phyloP scores from a whole-genome alignment of 495 filamentous ascomycete species.

The Cenococcum geophilum region DNA sequence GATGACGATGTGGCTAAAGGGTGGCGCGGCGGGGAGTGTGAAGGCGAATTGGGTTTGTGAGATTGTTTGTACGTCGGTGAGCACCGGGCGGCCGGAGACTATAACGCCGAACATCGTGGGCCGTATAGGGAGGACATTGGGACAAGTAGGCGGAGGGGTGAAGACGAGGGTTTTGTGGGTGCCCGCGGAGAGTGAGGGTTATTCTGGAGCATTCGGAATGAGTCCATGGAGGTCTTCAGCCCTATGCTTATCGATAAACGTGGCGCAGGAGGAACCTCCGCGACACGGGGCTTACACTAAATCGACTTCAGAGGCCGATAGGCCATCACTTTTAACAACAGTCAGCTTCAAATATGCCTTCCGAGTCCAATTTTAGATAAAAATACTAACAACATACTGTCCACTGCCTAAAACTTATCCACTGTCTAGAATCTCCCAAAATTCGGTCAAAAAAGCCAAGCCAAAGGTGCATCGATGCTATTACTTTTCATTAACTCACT shows the following conservation, averaged over 20 bases:
- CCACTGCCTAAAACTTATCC: too few relatives aligned
- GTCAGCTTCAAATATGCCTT: too few relatives aligned
- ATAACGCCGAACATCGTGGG: slow-evolving; percentile 40
- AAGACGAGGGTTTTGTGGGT: neutral
- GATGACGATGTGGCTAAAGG: slow-evolving; percentile 75
- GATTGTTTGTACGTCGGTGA: slow-evolving; percentile 55
- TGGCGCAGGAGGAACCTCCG: too few relatives aligned
- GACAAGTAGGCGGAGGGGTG: neutral
- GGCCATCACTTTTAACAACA: too few relatives aligned
- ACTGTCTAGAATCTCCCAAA: too few relatives aligned
- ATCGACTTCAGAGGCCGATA: too few relatives aligned
- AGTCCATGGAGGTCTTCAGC: slow-evolving; percentile 1
- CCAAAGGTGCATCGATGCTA: too few relatives aligned
- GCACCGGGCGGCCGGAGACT: slow-evolving; percentile 50
- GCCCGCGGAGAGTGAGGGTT: neutral
- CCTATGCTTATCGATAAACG: slow-evolving; percentile 3
- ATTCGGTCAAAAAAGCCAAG: too few relatives aligned
- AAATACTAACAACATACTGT: too few relatives aligned
- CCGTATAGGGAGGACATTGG: neutral
- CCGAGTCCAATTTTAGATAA: too few relatives aligned
- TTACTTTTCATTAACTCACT: too few relatives aligned
- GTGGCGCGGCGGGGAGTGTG: slow-evolving; percentile 49
- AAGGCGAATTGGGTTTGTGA: slow-evolving; percentile 64
- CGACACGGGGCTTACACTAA: too few relatives aligned
- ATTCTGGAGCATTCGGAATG: slow-evolving; percentile 6